These are phyloP conservation scores for Claviceps capensis DNA, from an alignment of 2,329 filamentous ascomycete species.

Conservation along the genomic window DNA sequence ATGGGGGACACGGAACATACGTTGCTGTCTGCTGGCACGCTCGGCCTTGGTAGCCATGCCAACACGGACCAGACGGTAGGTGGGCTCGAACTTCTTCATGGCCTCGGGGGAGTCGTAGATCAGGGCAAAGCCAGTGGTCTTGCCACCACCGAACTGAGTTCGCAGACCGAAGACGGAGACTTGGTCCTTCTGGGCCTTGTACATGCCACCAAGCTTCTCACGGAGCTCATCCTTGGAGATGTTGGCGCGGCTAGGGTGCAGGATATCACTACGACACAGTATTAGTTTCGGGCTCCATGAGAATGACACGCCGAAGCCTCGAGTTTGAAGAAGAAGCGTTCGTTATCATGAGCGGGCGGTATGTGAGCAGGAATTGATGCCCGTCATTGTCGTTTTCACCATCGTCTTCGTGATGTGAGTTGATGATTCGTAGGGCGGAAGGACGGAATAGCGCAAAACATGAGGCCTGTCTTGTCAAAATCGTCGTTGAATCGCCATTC, in stretches of 20 bases:
- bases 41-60: conserved; percentile 89
- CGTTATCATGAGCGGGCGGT: conserved; percentile 5
- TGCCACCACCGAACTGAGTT: conserved; percentile 98
- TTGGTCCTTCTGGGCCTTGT: conserved; percentile 97
- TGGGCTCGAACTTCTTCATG: conserved; percentile 99
- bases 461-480: neutral
- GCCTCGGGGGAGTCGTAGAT: conserved; percentile 97
- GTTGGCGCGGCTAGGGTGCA: conserved; percentile 96
- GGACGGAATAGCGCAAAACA: neutral
- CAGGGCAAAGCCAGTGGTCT: conserved; percentile 97
- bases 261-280: conserved; percentile 65
- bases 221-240: conserved; percentile 99
- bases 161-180: conserved; percentile 96
- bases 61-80: conserved; percentile 91
- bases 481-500: neutral
- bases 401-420: too few species aligned
- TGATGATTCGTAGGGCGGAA: too few species aligned
- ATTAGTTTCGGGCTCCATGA: conserved; percentile 1
- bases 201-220: conserved; percentile 82
- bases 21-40: conserved; percentile 96
- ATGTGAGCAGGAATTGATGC: too few species aligned
- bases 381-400: neutral
- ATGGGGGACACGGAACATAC: conserved; percentile 46
- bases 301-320: neutral
- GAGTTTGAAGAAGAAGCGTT: neutral